Evolutionary conservation across 2,329 filamentous ascomycete species (phyloP), one percentile per base, ranked within the genome.

Genomic region (Allantophomopsis lycopodina): DNA sequence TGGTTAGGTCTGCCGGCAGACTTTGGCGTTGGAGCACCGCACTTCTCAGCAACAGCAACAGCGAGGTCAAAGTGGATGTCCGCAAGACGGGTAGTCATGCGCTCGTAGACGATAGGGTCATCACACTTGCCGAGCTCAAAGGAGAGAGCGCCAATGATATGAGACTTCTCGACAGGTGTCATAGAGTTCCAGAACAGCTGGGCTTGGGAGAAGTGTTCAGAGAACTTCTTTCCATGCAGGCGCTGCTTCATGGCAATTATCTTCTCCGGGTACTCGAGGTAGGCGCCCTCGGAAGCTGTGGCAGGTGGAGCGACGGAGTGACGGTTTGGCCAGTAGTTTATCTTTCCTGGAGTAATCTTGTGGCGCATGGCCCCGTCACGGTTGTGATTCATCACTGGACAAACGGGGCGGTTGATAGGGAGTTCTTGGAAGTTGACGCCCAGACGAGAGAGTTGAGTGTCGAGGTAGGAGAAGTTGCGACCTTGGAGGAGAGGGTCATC

Each of bases 141-240:
- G 3, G 65, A 64, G 10, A 84, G 66, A 0, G 80, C 74, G 30
- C 62, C 63, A 20, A 64, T 61, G 13, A 82, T 58, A 53, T 85
- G 80, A 11, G 53, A 51, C 59, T 82, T 76, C 58, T 89, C 84
- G 3, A 74, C 63, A 0, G 68, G 60, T 0, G 74, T 73, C 48
- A 89, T 59, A 13, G 80, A 87, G 63, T 89, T 89, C 63, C 77
- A 89, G 63, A 91, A 91, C 2, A 89, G 64, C 54, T 88, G 82
- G 0, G 84, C 83, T 56, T 91, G 84, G 37, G 71, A 78, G 59
- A 73, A 74, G 55, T 89, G 82, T 45, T 91, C 83, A 46, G 68
- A 71, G 66, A 89, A 89, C 61, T 89, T 89, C 48, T 68, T 68
- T 46, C 76, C 82, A 52, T 73, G 66, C 5, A 78, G 63, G 10